Percentiles rank a stretch among this genome's conserved stretches.
These are phyloP conservation scores for Trypanosoma rangeli DNA, from an alignment of 208 protist genomes.

Conservation along the genomic window DNA sequence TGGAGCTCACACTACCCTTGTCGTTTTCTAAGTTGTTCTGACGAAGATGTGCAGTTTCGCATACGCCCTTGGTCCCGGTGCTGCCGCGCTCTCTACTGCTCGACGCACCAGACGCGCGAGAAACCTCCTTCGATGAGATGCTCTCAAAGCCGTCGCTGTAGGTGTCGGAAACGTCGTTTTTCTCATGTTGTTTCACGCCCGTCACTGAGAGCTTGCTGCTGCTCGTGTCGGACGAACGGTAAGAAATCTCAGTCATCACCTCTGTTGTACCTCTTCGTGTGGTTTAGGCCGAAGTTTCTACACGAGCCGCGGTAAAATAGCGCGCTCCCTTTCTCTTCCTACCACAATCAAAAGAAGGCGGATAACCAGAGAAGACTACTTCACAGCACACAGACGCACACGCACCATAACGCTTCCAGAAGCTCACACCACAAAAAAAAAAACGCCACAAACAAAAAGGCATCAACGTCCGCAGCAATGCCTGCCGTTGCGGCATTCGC, in stretches of 20 bases:
- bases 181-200: not conserved
- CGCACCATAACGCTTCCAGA: not conserved
- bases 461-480: not conserved
- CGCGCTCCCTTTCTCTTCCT: not conserved
- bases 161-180: not conserved
- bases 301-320: not conserved
- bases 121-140: not conserved
- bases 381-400: not conserved
- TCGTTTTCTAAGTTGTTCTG: not conserved
- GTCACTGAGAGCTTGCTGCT: not conserved
- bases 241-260: not conserved
- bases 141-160: slow-evolving; percentile 5
- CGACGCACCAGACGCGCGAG: not conserved
- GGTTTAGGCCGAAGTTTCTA: not conserved
- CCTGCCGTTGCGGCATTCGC: not conserved
- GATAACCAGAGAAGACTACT: not conserved
- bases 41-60: not conserved
- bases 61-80: not conserved
- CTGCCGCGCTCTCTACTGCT: not conserved
- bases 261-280: not conserved
- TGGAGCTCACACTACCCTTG: not conserved
- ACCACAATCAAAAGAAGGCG: not conserved
- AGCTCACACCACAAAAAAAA: not conserved
- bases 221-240: not conserved
- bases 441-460: not conserved